These are phyloP conservation scores for Nemania sp. DNA, from an alignment of 2,329 filamentous ascomycete genomes.

Conservation along the genomic window DNA sequence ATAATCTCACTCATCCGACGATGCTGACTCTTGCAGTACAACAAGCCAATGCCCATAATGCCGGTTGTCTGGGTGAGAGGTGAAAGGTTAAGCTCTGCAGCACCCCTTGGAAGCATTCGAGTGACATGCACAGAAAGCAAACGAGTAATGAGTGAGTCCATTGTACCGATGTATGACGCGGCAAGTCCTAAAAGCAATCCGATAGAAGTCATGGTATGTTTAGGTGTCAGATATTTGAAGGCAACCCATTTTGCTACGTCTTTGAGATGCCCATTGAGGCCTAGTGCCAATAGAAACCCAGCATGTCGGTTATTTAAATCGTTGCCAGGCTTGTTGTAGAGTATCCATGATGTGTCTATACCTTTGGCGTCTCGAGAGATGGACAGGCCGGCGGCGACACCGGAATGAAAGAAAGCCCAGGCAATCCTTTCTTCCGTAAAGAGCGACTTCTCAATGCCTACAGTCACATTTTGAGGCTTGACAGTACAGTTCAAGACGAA, in stretches of 20 bases:
- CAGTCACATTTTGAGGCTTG: constrained; percentile 86
- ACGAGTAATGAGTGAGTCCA: constrained; percentile 94
- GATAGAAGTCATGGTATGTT: constrained; percentile 98
- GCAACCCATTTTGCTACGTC: constrained; percentile 96
- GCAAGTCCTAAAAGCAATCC: constrained; percentile 90
- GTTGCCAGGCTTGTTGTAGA: constrained; percentile 88
- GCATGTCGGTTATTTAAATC: constrained; percentile 96
- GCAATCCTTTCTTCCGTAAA: constrained; percentile 97
- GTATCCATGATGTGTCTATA: constrained; percentile 97
- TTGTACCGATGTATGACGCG: constrained; percentile 92
- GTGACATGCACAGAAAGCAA: constrained; percentile 95
- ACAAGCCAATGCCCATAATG: constrained; percentile 92
- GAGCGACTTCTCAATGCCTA: constrained; percentile 84
- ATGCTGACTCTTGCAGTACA: constrained; percentile 95
- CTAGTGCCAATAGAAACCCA: constrained; percentile 86
- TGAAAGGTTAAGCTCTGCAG: constrained; percentile 91
- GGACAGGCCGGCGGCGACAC: constrained; percentile 87
- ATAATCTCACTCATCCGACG: constrained; percentile 98
- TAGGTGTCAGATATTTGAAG: constrained; percentile 98
- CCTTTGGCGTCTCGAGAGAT: constrained; percentile 89
- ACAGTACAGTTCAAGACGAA: constrained; percentile 93
- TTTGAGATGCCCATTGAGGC: constrained; percentile 92
- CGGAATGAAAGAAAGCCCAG: constrained; percentile 98
- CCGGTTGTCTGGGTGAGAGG: constrained; percentile 93
- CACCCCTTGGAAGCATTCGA: constrained; percentile 86